Evolutionary conservation across 2,329 filamentous ascomycete species (phyloP), one percentile per base, ranked within the genome.

Genomic region (Geosmithia morbida): DNA sequence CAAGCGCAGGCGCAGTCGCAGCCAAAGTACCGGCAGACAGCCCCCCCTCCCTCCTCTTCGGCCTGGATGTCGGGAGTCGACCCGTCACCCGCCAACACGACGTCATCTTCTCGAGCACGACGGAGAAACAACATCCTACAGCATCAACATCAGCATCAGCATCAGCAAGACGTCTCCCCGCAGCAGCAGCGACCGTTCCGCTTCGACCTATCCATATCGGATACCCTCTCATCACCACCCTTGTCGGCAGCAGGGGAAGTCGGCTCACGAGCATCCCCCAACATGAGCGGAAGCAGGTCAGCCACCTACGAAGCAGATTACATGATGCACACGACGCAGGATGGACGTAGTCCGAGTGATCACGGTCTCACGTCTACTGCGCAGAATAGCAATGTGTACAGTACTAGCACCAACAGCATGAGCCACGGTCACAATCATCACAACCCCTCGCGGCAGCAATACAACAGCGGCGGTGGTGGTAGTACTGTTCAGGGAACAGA

Each of bases 221-320:
- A 68, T 50, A 63, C 59, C 29, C 58, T 66, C 14, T 66, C 68
- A 1, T 69, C 69, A 0, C 63, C 67, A 1, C 59, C 61, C 4
- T 50, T 70, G 43, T 65, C 68, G 1, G 60, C 54, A 3, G 51
- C 59, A 26, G 62, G 62, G 61, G 58, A 61, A 7, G 52, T 52
- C 11, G 53, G 63, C 18, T 61, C 70, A 48, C 61, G 65, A 19
- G 59, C 64, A 16, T 65, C 69, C 2, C 67, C 71, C 33, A 37
- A 37, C 33, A 37, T 37, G 33, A 61, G 2, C 55, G 66, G 11
- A 56, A 61, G 2, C 63, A 65, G 16, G 56, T 63, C 30, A 66
- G 63, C 47, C 60, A 26, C 64, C 2, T 63, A 62, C 41, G 63
- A 66, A 16, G 48, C 53, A 41, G 63, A 57, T 7, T 59, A 60